These are phyloP conservation scores for Lumnitzera littorea DNA, from an alignment of 345 rosid species.

Conservation along the genomic window DNA sequence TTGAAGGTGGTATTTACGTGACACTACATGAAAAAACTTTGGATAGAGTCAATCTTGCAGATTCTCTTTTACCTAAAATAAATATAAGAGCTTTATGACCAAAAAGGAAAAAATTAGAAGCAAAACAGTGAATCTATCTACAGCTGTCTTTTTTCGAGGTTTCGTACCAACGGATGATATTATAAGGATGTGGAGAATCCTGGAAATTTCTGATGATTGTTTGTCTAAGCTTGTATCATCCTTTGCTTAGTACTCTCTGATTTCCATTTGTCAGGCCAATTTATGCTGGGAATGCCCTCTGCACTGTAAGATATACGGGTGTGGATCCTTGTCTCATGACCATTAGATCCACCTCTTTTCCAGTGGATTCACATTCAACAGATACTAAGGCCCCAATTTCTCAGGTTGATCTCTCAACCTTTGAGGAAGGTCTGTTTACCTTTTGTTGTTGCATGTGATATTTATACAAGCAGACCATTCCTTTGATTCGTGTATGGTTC, in stretches of 20 bases:
- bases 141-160: background rate
- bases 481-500: background rate
- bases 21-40: too few relatives aligned
- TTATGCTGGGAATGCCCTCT: slow-evolving; percentile 97
- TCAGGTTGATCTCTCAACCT: slow-evolving; percentile 85
- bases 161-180: background rate
- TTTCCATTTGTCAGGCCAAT: slow-evolving; percentile 61
- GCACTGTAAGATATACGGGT: slow-evolving; percentile 75
- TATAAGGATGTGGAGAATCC: background rate
- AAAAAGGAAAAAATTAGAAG: too few relatives aligned
- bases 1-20: too few relatives aligned
- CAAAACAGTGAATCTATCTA: too few relatives aligned
- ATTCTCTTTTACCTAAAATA: too few relatives aligned
- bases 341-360: slow-evolving; percentile 77
- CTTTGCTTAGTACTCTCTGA: background rate
- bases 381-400: slow-evolving; percentile 63
- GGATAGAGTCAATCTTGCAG: too few relatives aligned
- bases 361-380: slow-evolving; percentile 23
- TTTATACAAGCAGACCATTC: background rate
- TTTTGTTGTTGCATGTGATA: slow-evolving; percentile 8
- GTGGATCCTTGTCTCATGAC: slow-evolving; percentile 70
- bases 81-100: too few relatives aligned
- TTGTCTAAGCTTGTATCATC: background rate
- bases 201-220: background rate
- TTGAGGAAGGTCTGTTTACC: slow-evolving; percentile 61